Percentiles rank a stretch among this genome's conserved stretches.
Conservation (phyloP, 2,329 filamentous ascomycete species). For the Fusarium sp. region DNA sequence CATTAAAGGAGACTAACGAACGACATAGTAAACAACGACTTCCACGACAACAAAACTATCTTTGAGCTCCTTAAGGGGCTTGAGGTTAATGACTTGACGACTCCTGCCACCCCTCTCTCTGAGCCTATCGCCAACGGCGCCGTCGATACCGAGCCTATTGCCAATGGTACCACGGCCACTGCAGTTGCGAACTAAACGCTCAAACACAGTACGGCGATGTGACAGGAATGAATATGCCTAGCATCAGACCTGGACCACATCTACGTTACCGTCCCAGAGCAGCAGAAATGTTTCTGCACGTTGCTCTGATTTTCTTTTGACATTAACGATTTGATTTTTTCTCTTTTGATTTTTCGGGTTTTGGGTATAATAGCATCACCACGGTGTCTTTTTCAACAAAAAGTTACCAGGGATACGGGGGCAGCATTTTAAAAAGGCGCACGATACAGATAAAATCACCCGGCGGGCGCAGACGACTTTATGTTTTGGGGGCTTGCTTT, state of each 20-base stretch:
- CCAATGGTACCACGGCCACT: constrained; percentile 22
- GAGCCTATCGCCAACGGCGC: constrained; percentile 32
- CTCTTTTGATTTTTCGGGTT: constrained; percentile 20
- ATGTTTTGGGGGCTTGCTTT: constrained; percentile 49
- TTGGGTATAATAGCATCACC: constrained; percentile 45
- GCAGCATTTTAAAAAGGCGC: constrained; percentile 44
- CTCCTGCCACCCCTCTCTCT: constrained; percentile 45
- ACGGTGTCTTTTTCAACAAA: constrained; percentile 57
- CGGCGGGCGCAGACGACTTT: constrained; percentile 47
- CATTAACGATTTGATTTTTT: constrained; percentile 17
- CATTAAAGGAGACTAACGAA: constrained; percentile 6
- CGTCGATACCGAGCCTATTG: constrained; percentile 12
- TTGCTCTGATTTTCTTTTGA: constrained; percentile 36
- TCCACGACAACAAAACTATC: constrained; percentile 84
- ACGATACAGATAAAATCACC: constrained; percentile 41
- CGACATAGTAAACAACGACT: constrained; percentile 89
- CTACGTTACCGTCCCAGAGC: constrained; percentile 4
- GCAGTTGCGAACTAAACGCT: constrained; percentile 31
- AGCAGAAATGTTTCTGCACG: constrained; percentile 20
- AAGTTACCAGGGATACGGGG: constrained; percentile 51
- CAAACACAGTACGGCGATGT: neutral
- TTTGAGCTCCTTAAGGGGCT: constrained; percentile 89
- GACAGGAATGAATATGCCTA: constrained; percentile 1
- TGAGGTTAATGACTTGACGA: constrained; percentile 72
- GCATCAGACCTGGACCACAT: constrained; percentile 12